A percentile compares a stretch with the other conserved stretches of the same genome.
Evolutionary conservation across 2,329 filamentous ascomycete species (phyloP).

Genomic region (Cladosporium sp.): DNA sequence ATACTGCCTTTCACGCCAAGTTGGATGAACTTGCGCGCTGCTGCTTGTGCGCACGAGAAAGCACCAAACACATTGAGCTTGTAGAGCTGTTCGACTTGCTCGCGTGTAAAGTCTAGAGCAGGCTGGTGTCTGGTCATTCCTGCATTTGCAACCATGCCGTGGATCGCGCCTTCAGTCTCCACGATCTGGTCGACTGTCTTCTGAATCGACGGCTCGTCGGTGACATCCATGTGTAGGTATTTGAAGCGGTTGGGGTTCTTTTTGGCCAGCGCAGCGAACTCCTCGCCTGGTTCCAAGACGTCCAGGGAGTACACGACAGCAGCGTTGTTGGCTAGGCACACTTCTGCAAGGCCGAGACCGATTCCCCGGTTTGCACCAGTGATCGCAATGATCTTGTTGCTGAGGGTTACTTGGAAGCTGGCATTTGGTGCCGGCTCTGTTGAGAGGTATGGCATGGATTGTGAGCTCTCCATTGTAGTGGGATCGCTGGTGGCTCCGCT

Average conservation of each 20-base stretch:
- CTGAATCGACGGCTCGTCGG: conserved; percentile 29
- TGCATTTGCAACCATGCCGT: conserved; percentile 35
- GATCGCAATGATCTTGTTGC: conserved; percentile 78
- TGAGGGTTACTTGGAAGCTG: conserved; percentile 47
- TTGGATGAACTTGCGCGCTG: conserved; percentile 39
- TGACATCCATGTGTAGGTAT: conserved; percentile 37
- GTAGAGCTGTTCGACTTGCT: conserved; percentile 38
- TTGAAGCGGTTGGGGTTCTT: conserved; percentile 33
- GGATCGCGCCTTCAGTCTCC: conserved; percentile 29
- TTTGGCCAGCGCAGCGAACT: conserved; percentile 33
- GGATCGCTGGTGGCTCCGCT: conserved; percentile 21
- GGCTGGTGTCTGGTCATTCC: conserved; percentile 38
- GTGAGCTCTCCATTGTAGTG: conserved; percentile 11
- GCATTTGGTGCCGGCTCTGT: conserved; percentile 49
- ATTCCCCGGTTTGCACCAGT: conserved; percentile 87
- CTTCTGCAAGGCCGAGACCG: conserved; percentile 51
- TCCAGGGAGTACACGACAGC: conserved; percentile 36
- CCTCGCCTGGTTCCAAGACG: conserved; percentile 35
- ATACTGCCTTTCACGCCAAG: conserved; percentile 41
- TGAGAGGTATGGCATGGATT: conserved; percentile 39
- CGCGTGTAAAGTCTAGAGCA: conserved; percentile 34
- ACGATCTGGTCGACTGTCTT: conserved; percentile 32
- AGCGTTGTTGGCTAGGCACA: conserved; percentile 36
- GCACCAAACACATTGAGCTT: conserved; percentile 44
- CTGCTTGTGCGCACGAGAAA: conserved; percentile 39